Percentiles rank a stretch among this genome's conserved stretches.
Conservation (phyloP, 2,329 filamentous ascomycete genomes). For the Penicillium psychrosexuale region DNA sequence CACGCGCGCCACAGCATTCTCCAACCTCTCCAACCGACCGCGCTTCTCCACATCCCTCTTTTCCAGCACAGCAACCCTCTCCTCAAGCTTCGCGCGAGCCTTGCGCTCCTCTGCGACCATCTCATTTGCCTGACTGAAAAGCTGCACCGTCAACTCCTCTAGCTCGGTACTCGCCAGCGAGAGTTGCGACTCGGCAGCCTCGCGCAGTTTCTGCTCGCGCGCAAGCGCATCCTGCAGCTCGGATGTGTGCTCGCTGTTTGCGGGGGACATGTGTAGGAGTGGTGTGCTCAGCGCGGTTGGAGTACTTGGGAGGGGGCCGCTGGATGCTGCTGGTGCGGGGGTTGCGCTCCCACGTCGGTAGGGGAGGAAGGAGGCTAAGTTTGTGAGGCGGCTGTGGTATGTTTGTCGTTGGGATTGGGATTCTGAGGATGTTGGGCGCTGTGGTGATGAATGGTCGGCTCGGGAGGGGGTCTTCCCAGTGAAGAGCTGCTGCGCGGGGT, state of each 20-base stretch:
- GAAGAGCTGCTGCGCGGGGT: conserved; percentile 26
- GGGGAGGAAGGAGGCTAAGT: conserved; percentile 39
- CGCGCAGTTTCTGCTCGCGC: conserved; percentile 54
- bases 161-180: conserved; percentile 56
- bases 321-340: conserved; percentile 28
- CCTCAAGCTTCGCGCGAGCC: conserved; percentile 53
- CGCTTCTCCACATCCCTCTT: conserved; percentile 50
- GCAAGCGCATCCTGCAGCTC: conserved; percentile 54
- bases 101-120: conserved; percentile 63
- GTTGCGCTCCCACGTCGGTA: conserved; percentile 38
- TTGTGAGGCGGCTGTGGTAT: conserved; percentile 37
- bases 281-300: conserved; percentile 9
- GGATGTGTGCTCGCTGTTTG: conserved; percentile 28
- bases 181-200: conserved; percentile 56
- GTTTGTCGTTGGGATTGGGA: conserved; percentile 26
- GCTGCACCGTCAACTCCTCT: conserved; percentile 58
- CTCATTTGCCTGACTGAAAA: conserved; percentile 64
- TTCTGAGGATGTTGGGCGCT: conserved; percentile 27
- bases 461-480: conserved; percentile 24
- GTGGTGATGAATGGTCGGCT: conserved; percentile 37
- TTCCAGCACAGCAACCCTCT: conserved; percentile 47
- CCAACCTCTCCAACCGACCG: conserved; percentile 53
- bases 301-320: conserved; percentile 17
- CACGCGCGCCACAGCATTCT: conserved; percentile 56
- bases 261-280: conserved; percentile 17